Evolutionary conservation across 352 stramenopile genomes (phyloP), one percentile per base, ranked within the genome.

Genomic region (Peronospora belbahrii): DNA sequence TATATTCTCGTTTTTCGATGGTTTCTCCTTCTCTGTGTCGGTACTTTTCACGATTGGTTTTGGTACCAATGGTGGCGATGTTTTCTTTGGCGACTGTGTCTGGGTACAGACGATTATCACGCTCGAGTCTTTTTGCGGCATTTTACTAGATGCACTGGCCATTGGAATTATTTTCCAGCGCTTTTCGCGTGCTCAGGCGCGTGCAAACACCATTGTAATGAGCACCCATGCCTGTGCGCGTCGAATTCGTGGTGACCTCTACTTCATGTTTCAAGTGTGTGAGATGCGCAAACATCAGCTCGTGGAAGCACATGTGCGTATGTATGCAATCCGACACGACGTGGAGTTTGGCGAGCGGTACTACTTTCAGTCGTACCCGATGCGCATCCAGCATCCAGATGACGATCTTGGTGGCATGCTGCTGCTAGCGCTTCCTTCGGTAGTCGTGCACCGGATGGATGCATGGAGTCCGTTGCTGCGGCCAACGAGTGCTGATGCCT

Each of bases 81-180:
- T 92, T 2, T 92, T 88, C 65, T 98, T 98, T 65, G 80, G 80
- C 20, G 68, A 85, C 27, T 98, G 95, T 55, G 89, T 78, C 42
- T 92, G 81, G 48, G 88, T 97, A 49, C 81, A 98, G 48, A 70
- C 91, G 6, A 62, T 98, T 25, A 96, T 98, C 50, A 92, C 94
- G 20, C 13, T 62, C 24, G 60, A 98, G 79, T 94, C 93, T 5
- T 83, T 97, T 19, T 61, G 81, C 6, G 77, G 82, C 13, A 82
- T 98, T 15, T 67, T 97, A 23, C 85, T 98, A 36, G 89, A 97
- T 46, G 90, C 93, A 2, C 56, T 98, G 15, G 75, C 88, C 2
- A 96, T 98, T 51, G 95, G 95, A 34, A 67, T 98, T 18, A 77
- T 98, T 43, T 98, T 98, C 63, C 84, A 95, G 54, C 72, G 93